Evolutionary conservation across 805 yeast genomes (phyloP).

Genomic region (Lipomyces sp.): DNA sequence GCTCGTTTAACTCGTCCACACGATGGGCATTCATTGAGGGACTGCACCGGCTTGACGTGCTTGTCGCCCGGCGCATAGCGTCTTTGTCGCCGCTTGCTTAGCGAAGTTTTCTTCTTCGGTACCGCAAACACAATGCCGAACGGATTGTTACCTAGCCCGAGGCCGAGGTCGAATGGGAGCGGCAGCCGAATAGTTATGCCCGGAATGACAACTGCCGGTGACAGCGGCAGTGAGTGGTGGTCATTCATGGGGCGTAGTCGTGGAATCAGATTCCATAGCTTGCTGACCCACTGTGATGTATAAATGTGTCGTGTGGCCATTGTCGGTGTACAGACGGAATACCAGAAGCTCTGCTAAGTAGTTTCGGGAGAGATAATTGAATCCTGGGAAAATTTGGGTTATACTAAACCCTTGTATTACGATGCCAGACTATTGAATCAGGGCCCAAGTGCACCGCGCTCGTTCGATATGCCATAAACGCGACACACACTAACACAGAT

Average conservation of each 20-base stretch:
- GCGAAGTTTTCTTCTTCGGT: constrained; percentile 92
- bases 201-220: constrained; percentile 13
- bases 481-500: not conserved
- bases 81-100: constrained; percentile 81
- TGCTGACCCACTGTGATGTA: constrained; percentile 15
- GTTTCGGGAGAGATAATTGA: no score
- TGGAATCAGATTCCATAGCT: constrained; percentile 20
- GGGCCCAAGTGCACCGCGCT: not conserved
- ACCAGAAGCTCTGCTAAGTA: not conserved
- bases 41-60: constrained; percentile 73
- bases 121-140: constrained; percentile 83
- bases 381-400: not conserved
- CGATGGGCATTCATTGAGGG: constrained; percentile 89
- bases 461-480: not conserved
- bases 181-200: constrained; percentile 30
- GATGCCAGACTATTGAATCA: not conserved
- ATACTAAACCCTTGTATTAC: not conserved
- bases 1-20: constrained; percentile 92
- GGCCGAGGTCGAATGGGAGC: constrained; percentile 26
- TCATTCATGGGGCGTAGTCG: constrained; percentile 7
- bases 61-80: constrained; percentile 82
- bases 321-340: not conserved
- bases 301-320: constrained; percentile 12
- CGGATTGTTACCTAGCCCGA: constrained; percentile 47
- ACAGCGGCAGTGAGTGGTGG: not conserved